Conservation (phyloP, 2,329 filamentous ascomycete species). For the Chaetomiaceae sp. region DNA sequence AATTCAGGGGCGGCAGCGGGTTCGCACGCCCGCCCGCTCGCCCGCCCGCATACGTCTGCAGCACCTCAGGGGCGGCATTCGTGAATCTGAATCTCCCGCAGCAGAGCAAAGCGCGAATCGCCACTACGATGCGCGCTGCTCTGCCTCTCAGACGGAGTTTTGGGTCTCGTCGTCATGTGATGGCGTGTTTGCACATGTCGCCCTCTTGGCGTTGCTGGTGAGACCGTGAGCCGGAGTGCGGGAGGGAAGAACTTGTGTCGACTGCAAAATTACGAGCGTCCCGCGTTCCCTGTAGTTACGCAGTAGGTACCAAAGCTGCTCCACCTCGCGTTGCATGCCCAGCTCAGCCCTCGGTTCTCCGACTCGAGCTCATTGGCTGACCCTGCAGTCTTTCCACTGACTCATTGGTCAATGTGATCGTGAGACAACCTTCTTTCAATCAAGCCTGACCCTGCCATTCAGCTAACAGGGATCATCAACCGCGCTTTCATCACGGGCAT, state of each 20-base stretch:
- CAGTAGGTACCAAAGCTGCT: not conserved
- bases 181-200: too few relatives aligned
- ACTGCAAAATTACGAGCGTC: too few relatives aligned
- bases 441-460: conserved; percentile 11
- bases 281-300: too few relatives aligned
- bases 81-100: too few relatives aligned
- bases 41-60: too few relatives aligned
- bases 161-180: too few relatives aligned
- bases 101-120: too few relatives aligned
- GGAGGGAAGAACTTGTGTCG: too few relatives aligned
- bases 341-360: conserved; percentile 5
- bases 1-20: not conserved
- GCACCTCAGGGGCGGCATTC: not conserved
- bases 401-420: conserved; percentile 11
- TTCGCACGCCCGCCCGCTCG: too few relatives aligned
- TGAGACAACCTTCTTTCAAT: not conserved
- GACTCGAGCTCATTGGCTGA: not conserved
- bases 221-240: too few relatives aligned
- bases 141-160: not conserved
- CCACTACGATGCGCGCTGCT: too few relatives aligned
- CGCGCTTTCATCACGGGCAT: conserved; percentile 4
- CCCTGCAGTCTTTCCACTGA: not conserved
- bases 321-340: conserved; percentile 9
- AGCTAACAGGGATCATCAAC: conserved; percentile 23
- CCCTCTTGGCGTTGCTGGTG: too few relatives aligned